Conservation (phyloP, 345 rosid species). For the Arabidopsis arenosa region DNA sequence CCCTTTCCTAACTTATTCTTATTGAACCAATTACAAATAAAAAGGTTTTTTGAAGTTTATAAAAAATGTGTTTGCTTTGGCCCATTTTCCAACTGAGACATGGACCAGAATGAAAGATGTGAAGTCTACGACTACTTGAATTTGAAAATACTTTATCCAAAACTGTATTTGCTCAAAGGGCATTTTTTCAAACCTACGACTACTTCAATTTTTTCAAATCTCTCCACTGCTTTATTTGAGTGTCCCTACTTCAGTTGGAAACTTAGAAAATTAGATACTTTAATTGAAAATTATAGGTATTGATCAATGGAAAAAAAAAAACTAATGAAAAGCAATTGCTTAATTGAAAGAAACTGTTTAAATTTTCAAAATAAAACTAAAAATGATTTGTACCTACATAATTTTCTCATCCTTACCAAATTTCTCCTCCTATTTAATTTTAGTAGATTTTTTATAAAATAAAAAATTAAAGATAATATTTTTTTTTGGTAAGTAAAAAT, state of each 20-base stretch:
- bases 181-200: slow-evolving; percentile 26
- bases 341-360: not conserved
- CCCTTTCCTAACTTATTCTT: not conserved
- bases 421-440: too few relatives aligned
- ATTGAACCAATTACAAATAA: not conserved
- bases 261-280: not conserved
- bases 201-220: not conserved
- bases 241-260: not conserved
- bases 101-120: not conserved
- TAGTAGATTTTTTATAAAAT: too few relatives aligned
- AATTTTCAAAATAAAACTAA: not conserved
- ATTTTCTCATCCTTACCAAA: not conserved
- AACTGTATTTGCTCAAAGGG: not conserved
- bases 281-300: not conserved
- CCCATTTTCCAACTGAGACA: not conserved
- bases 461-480: not conserved
- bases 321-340: not conserved
- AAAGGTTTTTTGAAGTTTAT: not conserved
- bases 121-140: not conserved
- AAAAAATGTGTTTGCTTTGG: not conserved
- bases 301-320: not conserved
- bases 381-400: not conserved
- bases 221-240: not conserved
- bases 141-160: too few relatives aligned
- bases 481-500: too few relatives aligned